Evolutionary conservation across 352 stramenopile genomes (phyloP).

Genomic region (Phytophthora ohioensis): DNA sequence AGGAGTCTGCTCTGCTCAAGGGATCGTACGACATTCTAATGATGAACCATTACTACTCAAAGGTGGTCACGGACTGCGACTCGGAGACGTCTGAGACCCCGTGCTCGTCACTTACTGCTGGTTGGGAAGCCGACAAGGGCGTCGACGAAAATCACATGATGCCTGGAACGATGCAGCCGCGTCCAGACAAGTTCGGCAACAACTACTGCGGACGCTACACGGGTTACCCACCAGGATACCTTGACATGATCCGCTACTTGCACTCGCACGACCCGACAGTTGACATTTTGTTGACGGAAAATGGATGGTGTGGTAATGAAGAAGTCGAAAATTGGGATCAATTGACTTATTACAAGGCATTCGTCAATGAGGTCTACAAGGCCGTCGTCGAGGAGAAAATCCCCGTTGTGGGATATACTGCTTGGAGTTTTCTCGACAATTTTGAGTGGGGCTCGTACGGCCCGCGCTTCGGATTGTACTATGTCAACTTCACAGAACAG

Average conservation of each 20-base stretch:
- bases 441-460: constrained; percentile 42
- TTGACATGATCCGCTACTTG: constrained; percentile 58
- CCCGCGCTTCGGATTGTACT: constrained; percentile 56
- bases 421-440: constrained; percentile 36
- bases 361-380: constrained; percentile 40
- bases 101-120: constrained; percentile 40
- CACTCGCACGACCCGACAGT: constrained; percentile 48
- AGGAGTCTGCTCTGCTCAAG: constrained; percentile 76
- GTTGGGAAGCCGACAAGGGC: constrained; percentile 54
- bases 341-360: constrained; percentile 21
- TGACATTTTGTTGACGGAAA: constrained; percentile 56
- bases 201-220: constrained; percentile 48
- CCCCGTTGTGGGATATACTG: constrained; percentile 31
- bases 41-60: constrained; percentile 92
- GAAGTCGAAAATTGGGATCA: constrained; percentile 55
- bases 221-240: constrained; percentile 61
- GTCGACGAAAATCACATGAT: constrained; percentile 54
- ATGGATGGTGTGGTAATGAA: constrained; percentile 57
- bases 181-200: constrained; percentile 27
- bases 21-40: constrained; percentile 93
- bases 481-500: constrained; percentile 56
- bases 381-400: constrained; percentile 40
- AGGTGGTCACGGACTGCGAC: constrained; percentile 52
- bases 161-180: constrained; percentile 33
- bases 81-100: constrained; percentile 38